Evolutionary conservation across 2,329 filamentous ascomycete genomes (phyloP).

Genomic region (Penicillium griseofulvum): DNA sequence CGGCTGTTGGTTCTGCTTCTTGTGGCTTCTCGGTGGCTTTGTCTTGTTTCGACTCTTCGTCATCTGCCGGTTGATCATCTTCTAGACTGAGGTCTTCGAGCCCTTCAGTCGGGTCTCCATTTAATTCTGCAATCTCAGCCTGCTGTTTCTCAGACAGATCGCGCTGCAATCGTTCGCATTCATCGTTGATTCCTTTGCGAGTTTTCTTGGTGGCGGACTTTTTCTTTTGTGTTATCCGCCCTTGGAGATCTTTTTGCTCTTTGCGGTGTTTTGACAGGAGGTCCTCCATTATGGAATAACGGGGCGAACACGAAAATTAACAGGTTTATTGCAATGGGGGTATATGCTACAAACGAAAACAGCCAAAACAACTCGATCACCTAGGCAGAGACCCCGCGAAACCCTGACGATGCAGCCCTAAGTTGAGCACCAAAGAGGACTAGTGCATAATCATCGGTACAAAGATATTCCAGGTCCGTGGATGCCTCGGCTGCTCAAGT

Average conservation of each 20-base stretch:
- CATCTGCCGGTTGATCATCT: constrained; percentile 21
- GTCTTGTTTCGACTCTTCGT: constrained; percentile 13
- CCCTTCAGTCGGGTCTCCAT: constrained; percentile 33
- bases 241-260: constrained; percentile 82
- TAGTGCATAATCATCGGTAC: constrained; percentile 13
- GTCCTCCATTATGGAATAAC: constrained; percentile 60
- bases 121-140: constrained; percentile 49
- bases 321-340: constrained; percentile 1
- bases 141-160: constrained; percentile 57
- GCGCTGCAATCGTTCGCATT: constrained; percentile 58
- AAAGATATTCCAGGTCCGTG: constrained; percentile 14
- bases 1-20: not conserved
- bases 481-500: constrained; percentile 27
- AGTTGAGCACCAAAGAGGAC: constrained; percentile 17
- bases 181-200: constrained; percentile 66
- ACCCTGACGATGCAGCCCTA: constrained; percentile 31
- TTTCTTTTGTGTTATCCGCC: constrained; percentile 88
- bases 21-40: constrained; percentile 3
- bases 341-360: constrained; percentile 8
- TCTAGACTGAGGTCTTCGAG: constrained; percentile 36
- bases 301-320: not conserved
- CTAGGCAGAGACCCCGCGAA: constrained; percentile 27
- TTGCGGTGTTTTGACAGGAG: constrained; percentile 78
- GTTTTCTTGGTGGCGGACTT: constrained; percentile 88
- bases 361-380: constrained; percentile 1